Conservation (phyloP, 768 basidiomycete genomes). For the Tulasnella sp. region DNA sequence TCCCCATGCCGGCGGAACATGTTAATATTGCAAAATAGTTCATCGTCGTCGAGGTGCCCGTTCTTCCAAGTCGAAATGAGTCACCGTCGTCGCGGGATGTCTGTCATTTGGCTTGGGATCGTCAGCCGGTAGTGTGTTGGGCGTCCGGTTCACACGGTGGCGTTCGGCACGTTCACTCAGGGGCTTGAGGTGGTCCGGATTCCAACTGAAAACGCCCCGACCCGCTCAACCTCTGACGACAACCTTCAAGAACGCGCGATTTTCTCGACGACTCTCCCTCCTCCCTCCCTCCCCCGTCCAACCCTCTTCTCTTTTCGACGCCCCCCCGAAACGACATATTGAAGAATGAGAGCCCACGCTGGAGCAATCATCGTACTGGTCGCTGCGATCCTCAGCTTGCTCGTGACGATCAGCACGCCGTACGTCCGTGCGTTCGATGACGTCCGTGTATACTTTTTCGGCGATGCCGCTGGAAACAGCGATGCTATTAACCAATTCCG, state of each 20-base stretch:
- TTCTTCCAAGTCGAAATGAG: conserved; percentile 5
- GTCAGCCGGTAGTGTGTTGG: neutral
- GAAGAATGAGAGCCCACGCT: neutral
- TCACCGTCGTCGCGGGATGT: neutral
- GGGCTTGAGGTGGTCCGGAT: neutral
- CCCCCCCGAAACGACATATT: neutral
- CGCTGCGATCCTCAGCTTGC: conserved; percentile 17
- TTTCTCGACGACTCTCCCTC: neutral
- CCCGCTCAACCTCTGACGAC: neutral
- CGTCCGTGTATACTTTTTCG: conserved; percentile 19
- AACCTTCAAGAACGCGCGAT: neutral
- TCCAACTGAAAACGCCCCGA: neutral
- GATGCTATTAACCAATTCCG: conserved; percentile 22
- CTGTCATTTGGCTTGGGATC: neutral
- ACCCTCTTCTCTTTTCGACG: neutral
- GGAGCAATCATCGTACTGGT: neutral
- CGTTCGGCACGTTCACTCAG: neutral
- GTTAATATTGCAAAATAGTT: neutral
- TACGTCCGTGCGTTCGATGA: conserved; percentile 19
- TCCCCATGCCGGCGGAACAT: neutral
- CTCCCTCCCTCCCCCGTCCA: neutral
- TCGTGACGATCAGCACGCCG: conserved; percentile 23
- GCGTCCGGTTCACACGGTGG: neutral
- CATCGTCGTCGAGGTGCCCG: neutral
- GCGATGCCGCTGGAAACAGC: neutral